Base-by-base conservation (phyloP, 139 green algal species). In the Desmodesmus armatus region DNA sequence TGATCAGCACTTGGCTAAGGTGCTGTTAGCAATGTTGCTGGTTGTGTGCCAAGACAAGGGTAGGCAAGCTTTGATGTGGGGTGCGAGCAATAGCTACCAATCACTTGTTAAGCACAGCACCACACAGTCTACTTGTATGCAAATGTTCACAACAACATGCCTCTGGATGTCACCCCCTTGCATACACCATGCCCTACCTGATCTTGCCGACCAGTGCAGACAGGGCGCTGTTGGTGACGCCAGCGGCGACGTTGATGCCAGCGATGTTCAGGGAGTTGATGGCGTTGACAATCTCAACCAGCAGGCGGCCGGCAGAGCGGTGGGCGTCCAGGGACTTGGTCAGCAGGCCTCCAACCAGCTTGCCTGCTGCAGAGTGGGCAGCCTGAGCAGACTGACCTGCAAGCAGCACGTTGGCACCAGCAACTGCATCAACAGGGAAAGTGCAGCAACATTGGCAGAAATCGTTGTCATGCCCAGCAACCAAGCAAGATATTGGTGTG, bases 211-310 rank as follows among this genome's bases (percentile, higher is more conserved):
- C 13, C 35, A 84, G 25, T 5, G 19, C 62, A 7, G 13, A 4
- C 29, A 76, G 43, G 19, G 60, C 78, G 25, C n/a, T 67, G n/a
- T 84, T 51, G 25, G 43, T 23, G 9, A 37, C 78, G 25, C 60
- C 78, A 13, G 35, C 78, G 49, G 78, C 62, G 15, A 77, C 25
- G 5, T 84, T 73, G 31, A n/a, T 74, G n/a, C 78, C 78, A 33
- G 78, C 78, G 37, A 84, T 77, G 33, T 84, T 25, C n/a, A 84
- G 78, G 40, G 60, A 77, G 41, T 73, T 84, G 37, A 84, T 47
- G 2, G 78, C 63, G 13, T 43, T 29, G 3, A 84, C 40, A 33
- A 84, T 35, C 13, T 84, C 78, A 23, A 76, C 63, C 58, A 84
- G 29, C 27, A 63, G 31, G 19, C 77, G 19, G 33, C 44, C 63